phyloP scores from a whole-genome alignment of 495 filamentous ascomycete species.

The Lasiosphaeria miniovina region DNA sequence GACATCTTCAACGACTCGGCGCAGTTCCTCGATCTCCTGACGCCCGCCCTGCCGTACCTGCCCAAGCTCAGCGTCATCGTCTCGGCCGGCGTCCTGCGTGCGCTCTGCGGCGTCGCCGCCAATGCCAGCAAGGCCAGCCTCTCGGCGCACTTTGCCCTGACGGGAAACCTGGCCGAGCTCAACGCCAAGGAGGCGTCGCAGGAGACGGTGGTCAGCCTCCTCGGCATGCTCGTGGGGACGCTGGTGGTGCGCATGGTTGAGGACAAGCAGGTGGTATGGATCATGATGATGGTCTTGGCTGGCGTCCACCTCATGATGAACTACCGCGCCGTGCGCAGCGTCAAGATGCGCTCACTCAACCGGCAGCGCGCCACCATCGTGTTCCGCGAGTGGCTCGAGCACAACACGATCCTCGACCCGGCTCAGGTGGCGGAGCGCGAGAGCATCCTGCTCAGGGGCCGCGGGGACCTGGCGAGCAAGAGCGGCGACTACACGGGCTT shows the following conservation, averaged over 20 bases:
- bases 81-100: slow-evolving; percentile 69
- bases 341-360: slow-evolving; percentile 83
- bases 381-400: slow-evolving; percentile 58
- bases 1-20: slow-evolving; percentile 92
- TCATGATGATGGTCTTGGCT: slow-evolving; percentile 67
- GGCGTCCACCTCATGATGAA: slow-evolving; percentile 75
- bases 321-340: slow-evolving; percentile 78
- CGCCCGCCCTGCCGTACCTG: slow-evolving; percentile 69
- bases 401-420: slow-evolving; percentile 56
- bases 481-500: slow-evolving; percentile 45
- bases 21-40: slow-evolving; percentile 85
- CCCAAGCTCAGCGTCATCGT: slow-evolving; percentile 69
- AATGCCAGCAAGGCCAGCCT: slow-evolving; percentile 86
- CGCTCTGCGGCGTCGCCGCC: slow-evolving; percentile 85
- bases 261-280: slow-evolving; percentile 69
- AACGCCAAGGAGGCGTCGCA: slow-evolving; percentile 97
- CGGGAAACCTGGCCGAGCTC: slow-evolving; percentile 88
- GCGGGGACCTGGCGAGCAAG: slow-evolving; percentile 43
- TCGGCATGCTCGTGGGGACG: slow-evolving; percentile 86
- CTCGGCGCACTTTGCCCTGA: slow-evolving; percentile 84
- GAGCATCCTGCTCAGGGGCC: slow-evolving; percentile 63
- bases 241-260: slow-evolving; percentile 74
- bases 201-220: slow-evolving; percentile 86
- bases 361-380: slow-evolving; percentile 81
- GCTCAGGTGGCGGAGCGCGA: slow-evolving; percentile 63